Evolutionary conservation across 192 early-diverging fungal genomes (phyloP).

Genomic region (Geranomyces variabilis): DNA sequence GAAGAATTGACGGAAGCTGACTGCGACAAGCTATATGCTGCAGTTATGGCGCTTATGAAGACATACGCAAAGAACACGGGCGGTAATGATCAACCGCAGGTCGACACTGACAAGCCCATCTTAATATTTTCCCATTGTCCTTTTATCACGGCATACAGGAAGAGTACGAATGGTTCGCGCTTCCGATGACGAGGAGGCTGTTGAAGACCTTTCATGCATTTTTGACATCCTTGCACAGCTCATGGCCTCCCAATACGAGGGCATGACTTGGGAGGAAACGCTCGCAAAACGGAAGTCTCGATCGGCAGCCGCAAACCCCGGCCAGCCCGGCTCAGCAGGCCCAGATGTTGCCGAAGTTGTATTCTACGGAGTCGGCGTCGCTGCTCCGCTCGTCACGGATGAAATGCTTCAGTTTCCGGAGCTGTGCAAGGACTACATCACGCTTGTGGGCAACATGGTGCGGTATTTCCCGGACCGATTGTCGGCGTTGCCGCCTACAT

Average conservation of each 20-base stretch:
- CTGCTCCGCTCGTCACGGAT: conserved; percentile 72
- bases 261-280: conserved; percentile 42
- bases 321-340: conserved; percentile 10
- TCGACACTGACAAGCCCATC: not conserved
- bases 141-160: conserved; percentile 27
- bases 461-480: conserved; percentile 69
- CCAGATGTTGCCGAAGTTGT: conserved; percentile 66
- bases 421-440: conserved; percentile 68
- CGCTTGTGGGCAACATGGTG: conserved; percentile 64
- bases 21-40: conserved; percentile 32
- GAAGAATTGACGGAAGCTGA: conserved; percentile 38
- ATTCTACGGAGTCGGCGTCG: conserved; percentile 69
- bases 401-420: conserved; percentile 71
- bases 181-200: conserved; percentile 67
- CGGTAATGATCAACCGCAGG: conserved; percentile 39
- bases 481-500: conserved; percentile 44
- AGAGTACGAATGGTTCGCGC: conserved; percentile 46
- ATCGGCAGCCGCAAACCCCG: no score
- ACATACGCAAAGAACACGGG: conserved; percentile 59
- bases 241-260: conserved; percentile 63
- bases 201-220: conserved; percentile 64
- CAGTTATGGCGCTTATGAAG: conserved; percentile 55
- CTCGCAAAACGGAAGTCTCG: no score
- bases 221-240: conserved; percentile 62
- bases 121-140: not conserved